Evolutionary conservation across 148 eudicot species (phyloP), one percentile per base, ranked within the genome.

Genomic region (Rhododendron vialii): DNA sequence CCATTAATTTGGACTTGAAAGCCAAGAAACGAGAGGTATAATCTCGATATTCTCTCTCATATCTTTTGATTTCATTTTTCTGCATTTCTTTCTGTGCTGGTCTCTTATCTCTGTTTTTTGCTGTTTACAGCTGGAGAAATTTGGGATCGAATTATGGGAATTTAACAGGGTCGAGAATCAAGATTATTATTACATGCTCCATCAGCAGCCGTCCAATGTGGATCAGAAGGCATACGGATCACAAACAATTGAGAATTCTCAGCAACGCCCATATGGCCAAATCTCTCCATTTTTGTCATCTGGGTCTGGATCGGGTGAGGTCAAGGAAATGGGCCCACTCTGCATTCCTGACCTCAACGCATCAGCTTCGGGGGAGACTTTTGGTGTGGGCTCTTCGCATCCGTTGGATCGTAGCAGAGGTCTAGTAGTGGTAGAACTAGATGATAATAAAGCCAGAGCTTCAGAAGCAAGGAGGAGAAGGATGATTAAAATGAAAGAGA

Each of bases 1-100:
- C 83, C 33, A 43, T 35, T 18, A 90, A 90, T 82, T 59, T 82
- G 57, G 84, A 86, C 71, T 77, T 90, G 85, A 90, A 88, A 55
- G 76, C 85, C 38, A 53, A 43, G 50, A 83, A 88, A 84, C 47
- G 80, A 83, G 85, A 85, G 91, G 89, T 87, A 47, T 47, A 83
- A 15, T 71, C 5, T 33, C 9, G 38, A 28, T 26, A 43, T 69
- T 14, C 14, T 33, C 41, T 12, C 22, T 14, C 76, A 13, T 61
- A 28, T 2, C 35, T 79, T 85, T 50, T 15, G 0, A 15, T 33
- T 10, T 47, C 50, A 11, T 71, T 71, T 71, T 30, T 71, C 41
- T 71, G 20, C 18, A 71, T 4, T 67, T 67, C 20, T 67, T 4
- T 35, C 9, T 3, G 4, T 4, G 15, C 4, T 67, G 33, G 74